Evolutionary conservation across 2,329 filamentous ascomycete genomes (phyloP).

Genomic region (Nemania sp.): DNA sequence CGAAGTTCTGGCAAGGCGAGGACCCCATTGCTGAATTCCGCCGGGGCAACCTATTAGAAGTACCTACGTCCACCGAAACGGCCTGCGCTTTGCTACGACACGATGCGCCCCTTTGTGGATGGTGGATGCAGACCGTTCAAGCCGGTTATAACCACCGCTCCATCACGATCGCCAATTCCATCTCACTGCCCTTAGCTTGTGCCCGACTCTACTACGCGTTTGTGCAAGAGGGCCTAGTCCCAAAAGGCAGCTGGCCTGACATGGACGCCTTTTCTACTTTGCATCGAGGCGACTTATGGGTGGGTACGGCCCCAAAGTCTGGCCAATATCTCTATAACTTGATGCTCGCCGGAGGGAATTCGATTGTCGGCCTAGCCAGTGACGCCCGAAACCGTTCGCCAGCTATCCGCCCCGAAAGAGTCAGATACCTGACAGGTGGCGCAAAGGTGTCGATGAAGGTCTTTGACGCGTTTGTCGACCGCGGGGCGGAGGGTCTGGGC

Average conservation of each 20-base stretch:
- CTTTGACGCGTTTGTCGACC: not conserved
- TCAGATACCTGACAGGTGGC: not conserved
- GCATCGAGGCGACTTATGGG: slow-evolving; percentile 11
- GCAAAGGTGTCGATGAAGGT: not conserved
- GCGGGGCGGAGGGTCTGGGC: not conserved
- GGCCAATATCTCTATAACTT: not conserved
- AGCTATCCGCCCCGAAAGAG: not conserved
- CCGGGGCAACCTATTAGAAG: not conserved
- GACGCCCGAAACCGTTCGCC: not conserved
- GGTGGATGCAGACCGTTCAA: slow-evolving; percentile 8
- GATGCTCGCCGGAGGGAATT: not conserved
- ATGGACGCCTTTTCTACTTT: slow-evolving; percentile 9
- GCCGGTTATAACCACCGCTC: not conserved
- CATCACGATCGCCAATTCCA: not conserved
- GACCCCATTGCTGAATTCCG: not conserved
- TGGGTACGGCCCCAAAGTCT: slow-evolving; percentile 1
- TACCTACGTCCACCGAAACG: not conserved
- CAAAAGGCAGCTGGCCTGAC: slow-evolving; percentile 11
- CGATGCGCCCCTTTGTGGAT: slow-evolving; percentile 3
- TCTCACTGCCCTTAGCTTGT: not conserved
- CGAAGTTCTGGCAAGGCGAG: not conserved
- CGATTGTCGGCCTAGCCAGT: not conserved
- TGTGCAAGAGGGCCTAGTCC: slow-evolving; percentile 4
- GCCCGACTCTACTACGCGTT: slow-evolving; percentile 9
- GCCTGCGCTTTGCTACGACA: not conserved